A percentile compares a stretch with the other conserved stretches of the same genome.
Evolutionary conservation across 805 yeast genomes (phyloP).

Genomic region (Cyberlindnera suaveolens): DNA sequence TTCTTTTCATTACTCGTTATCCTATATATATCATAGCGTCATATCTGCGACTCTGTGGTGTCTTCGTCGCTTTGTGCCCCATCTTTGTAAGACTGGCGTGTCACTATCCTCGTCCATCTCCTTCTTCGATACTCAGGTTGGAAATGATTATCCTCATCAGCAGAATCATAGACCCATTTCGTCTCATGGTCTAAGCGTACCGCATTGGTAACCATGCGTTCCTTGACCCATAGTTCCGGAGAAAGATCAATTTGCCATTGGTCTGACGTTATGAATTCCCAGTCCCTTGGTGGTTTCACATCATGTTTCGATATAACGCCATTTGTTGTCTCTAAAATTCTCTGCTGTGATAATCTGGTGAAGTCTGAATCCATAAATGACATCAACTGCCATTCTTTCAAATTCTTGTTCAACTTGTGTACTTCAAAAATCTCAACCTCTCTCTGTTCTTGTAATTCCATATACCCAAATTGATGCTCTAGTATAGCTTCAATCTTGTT

Average conservation of each 20-base stretch:
- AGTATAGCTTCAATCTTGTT: constrained; percentile 42
- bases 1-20: not conserved
- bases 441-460: constrained; percentile 37
- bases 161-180: constrained; percentile 79
- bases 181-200: constrained; percentile 64
- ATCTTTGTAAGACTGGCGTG: constrained; percentile 18
- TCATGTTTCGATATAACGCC: not conserved
- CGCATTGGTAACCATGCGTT: constrained; percentile 38
- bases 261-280: constrained; percentile 40
- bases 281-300: constrained; percentile 52
- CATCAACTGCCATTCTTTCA: constrained; percentile 56
- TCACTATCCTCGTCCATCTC: constrained; percentile 52
- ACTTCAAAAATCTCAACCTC: constrained; percentile 65
- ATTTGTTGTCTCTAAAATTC: constrained; percentile 14
- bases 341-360: constrained; percentile 39
- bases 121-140: constrained; percentile 47
- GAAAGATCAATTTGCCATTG: constrained; percentile 66
- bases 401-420: constrained; percentile 42
- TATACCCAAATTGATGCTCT: constrained; percentile 31
- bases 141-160: constrained; percentile 20
- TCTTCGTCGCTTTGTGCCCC: not conserved
- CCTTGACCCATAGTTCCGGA: constrained; percentile 58
- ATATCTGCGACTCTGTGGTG: not conserved
- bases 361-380: constrained; percentile 54
- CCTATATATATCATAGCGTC: no score